Conservation (phyloP, 2,329 filamentous ascomycete species). For the Coniochaeta prunicola region DNA sequence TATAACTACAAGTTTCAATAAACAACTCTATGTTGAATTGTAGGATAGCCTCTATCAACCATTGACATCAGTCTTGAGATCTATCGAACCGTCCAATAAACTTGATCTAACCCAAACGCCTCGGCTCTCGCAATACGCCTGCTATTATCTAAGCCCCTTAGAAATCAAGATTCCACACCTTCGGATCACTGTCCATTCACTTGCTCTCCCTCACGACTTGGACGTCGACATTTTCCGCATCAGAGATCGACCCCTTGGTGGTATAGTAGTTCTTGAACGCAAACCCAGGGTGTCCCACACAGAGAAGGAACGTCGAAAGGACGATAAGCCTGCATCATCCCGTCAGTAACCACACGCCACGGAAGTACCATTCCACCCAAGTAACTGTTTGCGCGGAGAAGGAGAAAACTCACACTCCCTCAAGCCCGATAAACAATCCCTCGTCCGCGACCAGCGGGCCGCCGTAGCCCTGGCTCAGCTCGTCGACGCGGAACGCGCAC, state of each 20-base stretch:
- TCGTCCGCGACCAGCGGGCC: constrained; percentile 42
- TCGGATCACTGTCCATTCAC: not conserved
- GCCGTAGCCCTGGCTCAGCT: constrained; percentile 49
- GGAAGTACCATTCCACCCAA: not conserved
- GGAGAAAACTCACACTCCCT: constrained; percentile 25
- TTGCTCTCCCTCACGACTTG: not conserved
- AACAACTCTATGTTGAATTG: not conserved
- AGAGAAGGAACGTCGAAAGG: not conserved
- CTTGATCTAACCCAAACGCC: not conserved
- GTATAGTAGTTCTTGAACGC: not conserved
- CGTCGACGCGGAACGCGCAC: constrained; percentile 51
- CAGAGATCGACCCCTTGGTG: not conserved
- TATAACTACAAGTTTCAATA: not conserved
- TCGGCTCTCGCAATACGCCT: not conserved
- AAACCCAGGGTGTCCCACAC: constrained; percentile 2
- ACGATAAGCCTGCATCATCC: not conserved
- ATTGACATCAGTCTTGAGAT: too few relatives aligned
- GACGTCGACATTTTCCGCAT: not conserved
- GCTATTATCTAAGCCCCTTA: too few relatives aligned
- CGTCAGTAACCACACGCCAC: not conserved
- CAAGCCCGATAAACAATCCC: constrained; percentile 38
- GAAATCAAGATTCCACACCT: not conserved
- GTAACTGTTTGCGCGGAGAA: not conserved
- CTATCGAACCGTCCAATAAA: not conserved
- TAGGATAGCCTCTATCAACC: not conserved